Evolutionary conservation across 2,329 filamentous ascomycete genomes (phyloP), one percentile per base, ranked within the genome.

Genomic region (Calycina herbarum): DNA sequence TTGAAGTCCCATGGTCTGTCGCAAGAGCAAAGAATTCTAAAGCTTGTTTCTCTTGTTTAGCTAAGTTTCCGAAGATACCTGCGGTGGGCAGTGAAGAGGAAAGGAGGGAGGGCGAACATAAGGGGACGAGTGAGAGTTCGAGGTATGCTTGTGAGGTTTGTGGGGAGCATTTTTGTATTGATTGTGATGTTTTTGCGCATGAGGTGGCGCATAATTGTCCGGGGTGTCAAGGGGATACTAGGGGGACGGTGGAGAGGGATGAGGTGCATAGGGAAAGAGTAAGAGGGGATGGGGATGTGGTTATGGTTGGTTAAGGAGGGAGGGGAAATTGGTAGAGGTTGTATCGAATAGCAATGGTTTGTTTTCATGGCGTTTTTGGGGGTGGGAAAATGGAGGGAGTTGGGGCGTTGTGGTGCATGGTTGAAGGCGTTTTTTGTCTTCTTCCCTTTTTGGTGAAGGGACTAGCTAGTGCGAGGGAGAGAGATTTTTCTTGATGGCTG

Each of bases 141-240:
- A 82, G 95, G 61, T 99, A 99, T 76, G 92, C 91, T 66, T 99
- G 95, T 77, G 86, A 90, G 71, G 88, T 89, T n/a, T 99, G 95
- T 78, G 79, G 85, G 2, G 89, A 91, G 66, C 94, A 98, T 79
- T 99, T 98, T 76, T 99, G 95, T 81, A 96, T 99, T 70, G 95
- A 99, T 77, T 99, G 95, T 77, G 95, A 99, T 77, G 88, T 97
- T 29, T 97, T 95, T 79, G 91, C 92, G 29, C 95, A 99, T 76
- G 93, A 97, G 79, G 87, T 96, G 13, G 86, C 97, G 61, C 94
- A 99, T 77, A 98, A 98, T 78, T 99, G 95, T 74, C 94, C 95
- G 0, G 94, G 94, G 0, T 99, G 95, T 77, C 73, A 74, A 60
- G 67, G 69, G 57, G 69, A 74, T 66, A 71, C 67, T 4, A 64